Conservation (phyloP, 352 stramenopile species). For the Globisporangium apiculatum region DNA sequence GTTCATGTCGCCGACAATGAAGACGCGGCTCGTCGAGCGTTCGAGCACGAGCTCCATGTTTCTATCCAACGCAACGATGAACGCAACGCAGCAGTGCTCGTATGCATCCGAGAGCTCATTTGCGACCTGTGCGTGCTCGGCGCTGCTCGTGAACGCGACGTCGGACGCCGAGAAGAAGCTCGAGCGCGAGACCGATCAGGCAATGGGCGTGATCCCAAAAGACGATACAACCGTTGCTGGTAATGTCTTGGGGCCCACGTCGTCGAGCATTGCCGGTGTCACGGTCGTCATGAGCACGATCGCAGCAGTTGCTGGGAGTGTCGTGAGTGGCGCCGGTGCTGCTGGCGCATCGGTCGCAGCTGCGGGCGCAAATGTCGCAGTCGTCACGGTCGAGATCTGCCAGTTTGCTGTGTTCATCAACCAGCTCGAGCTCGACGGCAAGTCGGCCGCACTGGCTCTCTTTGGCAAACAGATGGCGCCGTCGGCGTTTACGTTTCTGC, state of each 20-base stretch:
- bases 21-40: slow-evolving; percentile 26
- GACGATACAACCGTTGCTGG: slow-evolving; percentile 51
- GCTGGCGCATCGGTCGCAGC: slow-evolving; percentile 44
- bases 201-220: slow-evolving; percentile 51
- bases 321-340: slow-evolving; percentile 26
- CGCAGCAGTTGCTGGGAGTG: slow-evolving; percentile 61
- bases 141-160: slow-evolving; percentile 38
- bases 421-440: slow-evolving; percentile 63
- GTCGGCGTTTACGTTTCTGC: slow-evolving; percentile 68
- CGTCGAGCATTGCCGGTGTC: slow-evolving; percentile 60
- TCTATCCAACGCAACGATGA: slow-evolving; percentile 56
- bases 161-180: slow-evolving; percentile 53
- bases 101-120: slow-evolving; percentile 64
- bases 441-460: slow-evolving; percentile 56
- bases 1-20: slow-evolving; percentile 47
- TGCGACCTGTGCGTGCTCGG: slow-evolving; percentile 57
- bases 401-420: slow-evolving; percentile 77
- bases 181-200: slow-evolving; percentile 36
- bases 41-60: slow-evolving; percentile 37
- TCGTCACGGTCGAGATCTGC: slow-evolving; percentile 74
- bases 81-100: slow-evolving; percentile 45
- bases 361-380: slow-evolving; percentile 51
- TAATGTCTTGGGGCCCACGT: slow-evolving; percentile 53
- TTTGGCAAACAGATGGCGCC: slow-evolving; percentile 75
- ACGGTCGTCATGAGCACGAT: slow-evolving; percentile 65